Evolutionary conservation across 805 yeast species (phyloP).

Genomic region (Cyberlindnera nakhonratchasimensis): DNA sequence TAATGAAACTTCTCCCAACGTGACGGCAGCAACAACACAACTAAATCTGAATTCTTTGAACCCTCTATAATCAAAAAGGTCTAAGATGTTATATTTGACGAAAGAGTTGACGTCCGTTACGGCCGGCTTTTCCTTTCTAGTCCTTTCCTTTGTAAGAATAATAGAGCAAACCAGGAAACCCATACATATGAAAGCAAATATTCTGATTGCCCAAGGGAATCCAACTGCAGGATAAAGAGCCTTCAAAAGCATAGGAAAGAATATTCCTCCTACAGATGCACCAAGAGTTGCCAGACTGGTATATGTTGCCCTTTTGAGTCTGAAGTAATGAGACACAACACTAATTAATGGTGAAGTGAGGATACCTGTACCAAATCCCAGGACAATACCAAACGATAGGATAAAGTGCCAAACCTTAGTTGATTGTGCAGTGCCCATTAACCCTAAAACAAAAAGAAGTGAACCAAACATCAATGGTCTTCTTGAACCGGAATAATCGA

Average conservation of each 20-base stretch:
- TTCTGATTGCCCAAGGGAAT: slow-evolving; percentile 57
- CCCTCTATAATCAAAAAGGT: slow-evolving; percentile 37
- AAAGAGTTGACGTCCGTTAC: slow-evolving; percentile 7
- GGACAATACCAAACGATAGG: slow-evolving; percentile 50
- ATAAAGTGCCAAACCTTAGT: slow-evolving; percentile 56
- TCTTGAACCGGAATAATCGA: slow-evolving; percentile 58
- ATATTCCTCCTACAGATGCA: slow-evolving; percentile 54
- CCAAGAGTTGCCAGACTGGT: slow-evolving; percentile 49
- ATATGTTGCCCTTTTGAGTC: slow-evolving; percentile 54
- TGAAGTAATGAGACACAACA: slow-evolving; percentile 65
- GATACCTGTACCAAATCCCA: slow-evolving; percentile 59
- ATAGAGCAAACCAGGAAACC: slow-evolving; percentile 36
- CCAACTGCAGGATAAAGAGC: slow-evolving; percentile 49
- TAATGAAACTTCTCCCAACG: slow-evolving; percentile 33
- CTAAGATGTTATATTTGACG: slow-evolving; percentile 23
- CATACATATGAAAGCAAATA: slow-evolving; percentile 45
- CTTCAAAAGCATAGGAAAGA: slow-evolving; percentile 52
- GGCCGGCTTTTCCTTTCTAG: slow-evolving; percentile 21
- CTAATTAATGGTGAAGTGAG: slow-evolving; percentile 60
- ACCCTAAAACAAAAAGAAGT: slow-evolving; percentile 45
- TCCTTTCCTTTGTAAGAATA: slow-evolving; percentile 40
- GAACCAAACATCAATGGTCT: slow-evolving; percentile 44
- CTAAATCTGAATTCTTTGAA: slow-evolving; percentile 30
- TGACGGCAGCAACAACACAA: slow-evolving; percentile 38
- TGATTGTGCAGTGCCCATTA: slow-evolving; percentile 57